Conservation (phyloP, 2,329 filamentous ascomycete species). For the Chaetomiaceae sp. region DNA sequence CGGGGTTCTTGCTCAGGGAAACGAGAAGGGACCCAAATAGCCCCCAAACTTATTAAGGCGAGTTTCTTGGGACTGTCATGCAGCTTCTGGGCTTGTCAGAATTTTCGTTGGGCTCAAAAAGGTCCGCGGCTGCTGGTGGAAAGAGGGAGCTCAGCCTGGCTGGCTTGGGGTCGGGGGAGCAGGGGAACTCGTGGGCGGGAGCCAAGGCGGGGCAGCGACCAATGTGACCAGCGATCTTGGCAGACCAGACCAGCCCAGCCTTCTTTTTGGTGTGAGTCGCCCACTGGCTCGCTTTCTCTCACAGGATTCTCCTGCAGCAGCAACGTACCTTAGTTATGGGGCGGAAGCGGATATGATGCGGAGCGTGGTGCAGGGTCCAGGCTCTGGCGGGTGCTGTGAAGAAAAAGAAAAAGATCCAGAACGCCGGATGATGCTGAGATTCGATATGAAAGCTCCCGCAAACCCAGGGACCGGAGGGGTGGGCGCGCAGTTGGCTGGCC, state of each 20-base stretch:
- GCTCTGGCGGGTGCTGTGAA: conserved; percentile 17
- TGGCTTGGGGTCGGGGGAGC: conserved; percentile 17
- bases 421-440: no score
- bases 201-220: conserved; percentile 22
- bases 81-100: background rate
- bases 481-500: conserved; percentile 14
- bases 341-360: no score
- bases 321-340: no score
- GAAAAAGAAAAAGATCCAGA: no score
- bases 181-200: conserved; percentile 16
- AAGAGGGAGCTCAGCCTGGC: conserved; percentile 13
- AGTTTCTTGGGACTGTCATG: no score
- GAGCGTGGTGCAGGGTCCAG: conserved; percentile 6
- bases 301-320: background rate
- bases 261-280: conserved; percentile 3
- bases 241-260: conserved; percentile 21
- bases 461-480: background rate
- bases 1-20: background rate
- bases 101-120: conserved; percentile 2
- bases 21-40: background rate
- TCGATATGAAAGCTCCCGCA: conserved; percentile 3
- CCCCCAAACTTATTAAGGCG: background rate
- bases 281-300: background rate
- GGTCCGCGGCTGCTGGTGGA: conserved; percentile 6
- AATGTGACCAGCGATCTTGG: conserved; percentile 23